Evolutionary conservation across 1,139 yeast species (phyloP).

Genomic region (Zhuliangozyma blackwelliae): DNA sequence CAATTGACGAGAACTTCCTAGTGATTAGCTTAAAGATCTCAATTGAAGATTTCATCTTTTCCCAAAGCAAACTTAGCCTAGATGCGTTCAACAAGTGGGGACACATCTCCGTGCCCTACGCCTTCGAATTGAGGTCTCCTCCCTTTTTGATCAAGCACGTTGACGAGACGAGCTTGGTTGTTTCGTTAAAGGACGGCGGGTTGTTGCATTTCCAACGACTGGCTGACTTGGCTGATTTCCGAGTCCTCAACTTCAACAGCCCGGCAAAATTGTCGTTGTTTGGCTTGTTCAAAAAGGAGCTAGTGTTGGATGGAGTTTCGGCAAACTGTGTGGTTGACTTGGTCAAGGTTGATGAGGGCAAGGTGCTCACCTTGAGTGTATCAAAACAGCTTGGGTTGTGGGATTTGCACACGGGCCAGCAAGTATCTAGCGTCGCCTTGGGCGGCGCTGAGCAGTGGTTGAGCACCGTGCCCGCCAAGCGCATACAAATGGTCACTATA

Average conservation of each 20-base stretch:
- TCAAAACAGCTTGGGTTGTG: conserved; percentile 52
- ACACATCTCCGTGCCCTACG: conserved; percentile 62
- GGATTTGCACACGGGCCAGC: conserved; percentile 41
- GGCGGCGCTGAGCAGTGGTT: conserved; percentile 22
- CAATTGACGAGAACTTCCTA: conserved; percentile 27
- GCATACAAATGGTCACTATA: conserved; percentile 18
- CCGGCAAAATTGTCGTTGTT: conserved; percentile 6
- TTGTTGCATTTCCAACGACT: conserved; percentile 48
- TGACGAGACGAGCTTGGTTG: conserved; percentile 40
- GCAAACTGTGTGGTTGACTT: conserved; percentile 32
- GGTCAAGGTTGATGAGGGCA: conserved; percentile 11
- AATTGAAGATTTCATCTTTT: conserved; percentile 26
- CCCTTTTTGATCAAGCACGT: conserved; percentile 55
- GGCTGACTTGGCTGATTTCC: conserved; percentile 33
- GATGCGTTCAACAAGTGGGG: conserved; percentile 51
- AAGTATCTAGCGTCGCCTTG: conserved; percentile 13
- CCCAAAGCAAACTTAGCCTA: conserved; percentile 18
- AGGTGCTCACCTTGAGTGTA: conserved; percentile 34
- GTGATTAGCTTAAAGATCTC: conserved; percentile 29
- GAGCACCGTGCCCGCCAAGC: conserved; percentile 27
- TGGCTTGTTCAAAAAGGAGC: conserved; percentile 11
- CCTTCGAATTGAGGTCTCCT: conserved; percentile 59
- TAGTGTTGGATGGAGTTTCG: conserved; percentile 25
- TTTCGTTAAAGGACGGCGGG: conserved; percentile 71
- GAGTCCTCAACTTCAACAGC: conserved; percentile 34